Base-by-base conservation (phyloP, 225 moss, liverwort and hornwort genomes). In the Asterella californica region DNA sequence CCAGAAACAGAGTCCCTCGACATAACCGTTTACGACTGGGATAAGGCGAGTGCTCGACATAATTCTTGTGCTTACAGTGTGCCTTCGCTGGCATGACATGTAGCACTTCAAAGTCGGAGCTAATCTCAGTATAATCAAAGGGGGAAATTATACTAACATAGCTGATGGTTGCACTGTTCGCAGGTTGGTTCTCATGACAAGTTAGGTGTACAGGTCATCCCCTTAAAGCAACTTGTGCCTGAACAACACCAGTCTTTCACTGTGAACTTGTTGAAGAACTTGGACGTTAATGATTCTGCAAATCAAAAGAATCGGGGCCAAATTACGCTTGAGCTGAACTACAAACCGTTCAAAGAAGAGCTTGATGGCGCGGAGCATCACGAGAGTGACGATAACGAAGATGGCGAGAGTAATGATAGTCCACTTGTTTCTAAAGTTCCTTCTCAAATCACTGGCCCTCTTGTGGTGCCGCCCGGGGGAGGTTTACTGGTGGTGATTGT, bases 1-100 rank as follows among this genome's bases (percentile, higher is more conserved):
- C 93, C 93, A 0, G 81, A 91, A 36, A 71, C 90, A 14, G 93
- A 99, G 50, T 83, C 99, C 33, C 89, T 99, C 49, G 99, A 99
- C 84, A 60, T 95, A 48, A 84, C 89, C 49, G 77, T 95, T n/a
- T 99, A 87, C 75, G 95, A 99, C 78, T 99, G 99, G 99, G 99
- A 99, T 24, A 94, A 91, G 97, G 97, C 90, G 72, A 74, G 81
- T 24, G 19, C 46, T 61, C 62, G 36, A 54, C 14, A 64, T 38
- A n/a, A 27, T 36, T n/a, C 29, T 47, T 64, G 17, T 53, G n/a
- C 75, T 76, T 42, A 29, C 10, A 29, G 10, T 73, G 4, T 36
- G 36, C 33, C 42, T 24, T 5, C 69, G 42, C 22, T 45, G 0
- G 1, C n/a, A 42, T 42, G 42, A 17, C 45, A 21, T 10, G 45